phyloP scores from a whole-genome alignment of 306 rosid genomes.

The Rosa chinensis region DNA sequence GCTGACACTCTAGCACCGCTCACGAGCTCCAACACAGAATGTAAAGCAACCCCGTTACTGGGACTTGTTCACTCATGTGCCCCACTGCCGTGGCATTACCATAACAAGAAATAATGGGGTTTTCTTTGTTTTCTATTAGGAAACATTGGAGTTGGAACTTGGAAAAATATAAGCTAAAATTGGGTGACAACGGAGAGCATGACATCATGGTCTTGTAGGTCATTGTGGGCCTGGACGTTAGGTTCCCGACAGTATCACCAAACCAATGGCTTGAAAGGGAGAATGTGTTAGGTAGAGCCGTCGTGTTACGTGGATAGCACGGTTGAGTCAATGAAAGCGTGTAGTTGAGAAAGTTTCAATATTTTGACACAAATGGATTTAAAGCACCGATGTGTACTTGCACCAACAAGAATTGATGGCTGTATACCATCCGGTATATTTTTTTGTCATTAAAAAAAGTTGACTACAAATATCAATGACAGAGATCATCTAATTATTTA shows the following conservation, averaged over 20 bases:
- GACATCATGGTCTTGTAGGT: not conserved
- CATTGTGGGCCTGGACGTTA: not conserved
- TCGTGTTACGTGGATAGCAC: no score
- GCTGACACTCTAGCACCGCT: not conserved
- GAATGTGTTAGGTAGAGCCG: no score
- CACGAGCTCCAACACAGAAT: not conserved
- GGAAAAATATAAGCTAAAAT: not conserved
- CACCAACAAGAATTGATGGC: no score
- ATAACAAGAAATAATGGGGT: not conserved
- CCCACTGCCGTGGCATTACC: conserved; percentile 4
- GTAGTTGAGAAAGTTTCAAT: no score
- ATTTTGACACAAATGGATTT: no score
- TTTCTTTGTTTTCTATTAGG: not conserved
- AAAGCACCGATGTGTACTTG: no score
- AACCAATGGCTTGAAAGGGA: no score
- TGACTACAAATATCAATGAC: no score
- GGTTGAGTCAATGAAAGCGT: no score
- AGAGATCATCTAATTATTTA: no score
- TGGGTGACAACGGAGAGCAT: not conserved
- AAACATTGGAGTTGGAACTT: not conserved
- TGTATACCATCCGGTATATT: no score
- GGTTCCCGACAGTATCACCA: not conserved
- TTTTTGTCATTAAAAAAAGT: no score
- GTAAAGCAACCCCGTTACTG: not conserved
- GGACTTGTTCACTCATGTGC: not conserved